phyloP scores from a whole-genome alignment of 345 rosid genomes.

The Corymbia maculata region DNA sequence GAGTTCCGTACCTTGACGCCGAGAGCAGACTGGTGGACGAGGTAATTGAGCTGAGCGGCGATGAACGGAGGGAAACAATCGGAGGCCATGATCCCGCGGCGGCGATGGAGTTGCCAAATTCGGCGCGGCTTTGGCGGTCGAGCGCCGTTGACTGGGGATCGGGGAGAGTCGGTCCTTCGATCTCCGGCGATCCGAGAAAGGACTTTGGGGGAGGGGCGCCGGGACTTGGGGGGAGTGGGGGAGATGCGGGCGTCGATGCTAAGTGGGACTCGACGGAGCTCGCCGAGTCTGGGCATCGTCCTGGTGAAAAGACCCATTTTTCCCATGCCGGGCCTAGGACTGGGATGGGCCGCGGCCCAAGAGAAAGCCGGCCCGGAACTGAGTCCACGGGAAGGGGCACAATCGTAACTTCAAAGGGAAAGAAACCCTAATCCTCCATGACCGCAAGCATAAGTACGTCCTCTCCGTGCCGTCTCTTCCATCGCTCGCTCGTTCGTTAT shows the following conservation, averaged over 20 bases:
- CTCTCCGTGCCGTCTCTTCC: neutral
- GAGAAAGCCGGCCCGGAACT: neutral
- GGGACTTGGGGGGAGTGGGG: neutral
- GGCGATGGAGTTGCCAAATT: neutral
- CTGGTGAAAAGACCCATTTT: neutral
- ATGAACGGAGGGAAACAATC: conserved; percentile 67
- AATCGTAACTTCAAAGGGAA: neutral
- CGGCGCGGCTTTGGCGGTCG: neutral
- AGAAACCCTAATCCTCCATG: neutral
- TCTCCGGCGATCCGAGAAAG: neutral
- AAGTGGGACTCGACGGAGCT: neutral
- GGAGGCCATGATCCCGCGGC: conserved; percentile 31
- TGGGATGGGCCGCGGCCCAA: neutral
- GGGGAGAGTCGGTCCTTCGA: neutral
- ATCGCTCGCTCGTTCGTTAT: too few relatives aligned
- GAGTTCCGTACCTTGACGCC: conserved; percentile 38
- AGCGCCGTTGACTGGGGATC: neutral
- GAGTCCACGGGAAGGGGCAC: neutral
- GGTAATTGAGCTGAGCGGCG: conserved; percentile 80
- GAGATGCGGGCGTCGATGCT: neutral
- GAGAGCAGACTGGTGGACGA: conserved; percentile 49
- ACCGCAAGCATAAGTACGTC: neutral
- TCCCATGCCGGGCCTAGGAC: neutral
- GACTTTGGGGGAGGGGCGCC: neutral
- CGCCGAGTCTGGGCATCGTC: neutral